Percentiles rank a stretch among this genome's conserved stretches.
Evolutionary conservation across 805 yeast species (phyloP).

Genomic region (Candida succiphila): DNA sequence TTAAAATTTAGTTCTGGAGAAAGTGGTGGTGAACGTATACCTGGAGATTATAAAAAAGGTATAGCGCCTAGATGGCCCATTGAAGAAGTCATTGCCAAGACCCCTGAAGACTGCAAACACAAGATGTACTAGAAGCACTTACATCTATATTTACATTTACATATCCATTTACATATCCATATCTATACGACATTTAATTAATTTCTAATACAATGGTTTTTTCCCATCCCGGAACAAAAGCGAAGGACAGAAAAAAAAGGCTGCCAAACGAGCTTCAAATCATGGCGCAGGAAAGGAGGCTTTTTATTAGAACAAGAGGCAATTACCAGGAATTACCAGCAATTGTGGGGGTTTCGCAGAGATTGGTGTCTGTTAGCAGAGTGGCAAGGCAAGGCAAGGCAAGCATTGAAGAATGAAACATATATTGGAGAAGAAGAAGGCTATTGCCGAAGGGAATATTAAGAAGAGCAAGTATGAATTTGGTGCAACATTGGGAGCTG

Average conservation of each 20-base stretch:
- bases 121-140: conserved; percentile 10
- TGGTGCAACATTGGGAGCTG: conserved; percentile 86
- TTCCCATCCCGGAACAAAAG: too few relatives aligned
- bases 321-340: too few relatives aligned
- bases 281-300: too few relatives aligned
- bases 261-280: too few relatives aligned
- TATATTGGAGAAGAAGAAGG: not conserved
- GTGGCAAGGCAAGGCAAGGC: too few relatives aligned
- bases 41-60: conserved; percentile 46
- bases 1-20: conserved; percentile 72
- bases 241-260: too few relatives aligned
- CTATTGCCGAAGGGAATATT: not conserved
- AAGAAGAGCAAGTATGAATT: conserved; percentile 41
- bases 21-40: conserved; percentile 48
- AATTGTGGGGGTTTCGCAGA: too few relatives aligned
- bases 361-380: too few relatives aligned
- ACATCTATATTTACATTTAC: not conserved
- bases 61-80: conserved; percentile 65
- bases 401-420: too few relatives aligned
- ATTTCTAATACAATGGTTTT: too few relatives aligned
- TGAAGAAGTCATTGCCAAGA: conserved; percentile 64
- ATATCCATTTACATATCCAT: not conserved
- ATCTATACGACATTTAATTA: not conserved
- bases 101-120: conserved; percentile 51
- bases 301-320: too few relatives aligned